A percentile compares a stretch with the other conserved stretches of the same genome.
Conservation (phyloP, 768 basidiomycete species). For the Austroboletus festivus region DNA sequence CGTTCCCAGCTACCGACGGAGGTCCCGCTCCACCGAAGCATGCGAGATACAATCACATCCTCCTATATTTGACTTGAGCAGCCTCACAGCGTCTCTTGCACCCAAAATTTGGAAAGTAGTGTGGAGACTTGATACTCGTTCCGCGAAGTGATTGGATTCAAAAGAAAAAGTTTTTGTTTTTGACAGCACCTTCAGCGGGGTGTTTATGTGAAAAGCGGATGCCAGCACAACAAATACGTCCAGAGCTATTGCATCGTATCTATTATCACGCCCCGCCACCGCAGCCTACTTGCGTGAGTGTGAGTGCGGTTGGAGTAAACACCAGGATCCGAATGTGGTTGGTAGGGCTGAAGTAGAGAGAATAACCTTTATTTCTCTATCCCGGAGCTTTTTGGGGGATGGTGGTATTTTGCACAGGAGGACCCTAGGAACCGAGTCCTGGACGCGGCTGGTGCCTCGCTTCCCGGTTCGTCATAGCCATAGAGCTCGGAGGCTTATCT, state of each 20-base stretch:
- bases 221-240: neutral
- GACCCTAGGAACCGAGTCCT: constrained; percentile 10
- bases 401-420: constrained; percentile 15
- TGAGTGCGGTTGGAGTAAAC: constrained; percentile 15
- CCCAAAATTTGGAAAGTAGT: neutral
- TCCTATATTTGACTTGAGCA: neutral
- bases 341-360: too few species aligned
- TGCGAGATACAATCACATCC: constrained; percentile 10
- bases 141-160: constrained; percentile 7
- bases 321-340: constrained; percentile 21
- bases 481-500: constrained; percentile 31
- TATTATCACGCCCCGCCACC: neutral
- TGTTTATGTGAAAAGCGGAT: constrained; percentile 12
- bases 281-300: constrained; percentile 1
- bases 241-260: constrained; percentile 1
- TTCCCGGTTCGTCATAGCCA: constrained; percentile 14
- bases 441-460: constrained; percentile 4
- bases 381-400: neutral
- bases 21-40: constrained; percentile 19
- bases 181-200: neutral
- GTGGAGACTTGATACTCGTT: neutral
- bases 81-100: neutral
- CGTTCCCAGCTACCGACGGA: constrained; percentile 20
- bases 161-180: neutral
- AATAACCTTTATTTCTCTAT: constrained; percentile 1